Percentiles rank a stretch among this genome's conserved stretches.
Conservation (phyloP, 140 eudicot species). For the Stevia rebaudiana region DNA sequence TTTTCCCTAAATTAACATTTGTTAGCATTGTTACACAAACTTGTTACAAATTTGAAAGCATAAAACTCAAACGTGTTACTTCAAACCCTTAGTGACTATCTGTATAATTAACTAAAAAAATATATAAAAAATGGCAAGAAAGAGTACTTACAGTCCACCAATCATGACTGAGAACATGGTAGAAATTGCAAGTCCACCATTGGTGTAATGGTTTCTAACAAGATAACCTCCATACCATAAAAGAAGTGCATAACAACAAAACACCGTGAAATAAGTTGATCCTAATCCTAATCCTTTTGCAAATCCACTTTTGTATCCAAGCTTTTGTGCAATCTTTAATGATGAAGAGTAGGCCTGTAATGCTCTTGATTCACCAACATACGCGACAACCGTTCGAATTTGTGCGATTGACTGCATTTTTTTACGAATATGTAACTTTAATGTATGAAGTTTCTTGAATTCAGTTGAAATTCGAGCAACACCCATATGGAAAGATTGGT, state of each 20-base stretch:
- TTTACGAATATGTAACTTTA: conserved; percentile 5
- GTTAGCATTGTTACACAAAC: no score
- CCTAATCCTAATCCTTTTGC: conserved; percentile 91
- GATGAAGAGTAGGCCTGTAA: conserved; percentile 63
- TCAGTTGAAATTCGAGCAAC: not conserved
- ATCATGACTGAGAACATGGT: conserved; percentile 91
- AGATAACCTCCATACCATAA: conserved; percentile 92
- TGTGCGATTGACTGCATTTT: conserved; percentile 65
- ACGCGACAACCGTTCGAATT: conserved; percentile 70
- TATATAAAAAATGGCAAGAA: not conserved
- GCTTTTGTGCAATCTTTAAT: conserved; percentile 50
- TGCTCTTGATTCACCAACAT: conserved; percentile 78
- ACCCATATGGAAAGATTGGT: conserved; percentile 1
- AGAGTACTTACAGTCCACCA: conserved; percentile 49
- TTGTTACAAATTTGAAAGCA: no score
- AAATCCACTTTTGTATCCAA: conserved; percentile 80
- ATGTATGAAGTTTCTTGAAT: not conserved
- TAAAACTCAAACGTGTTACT: no score
- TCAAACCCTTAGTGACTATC: no score
- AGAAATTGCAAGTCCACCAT: conserved; percentile 88
- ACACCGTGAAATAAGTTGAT: conserved; percentile 79
- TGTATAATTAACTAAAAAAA: not conserved
- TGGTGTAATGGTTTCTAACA: conserved; percentile 73
- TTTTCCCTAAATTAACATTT: no score
- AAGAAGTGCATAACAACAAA: conserved; percentile 80